Percentiles rank a stretch among this genome's conserved stretches.
phyloP scores from a whole-genome alignment of 345 rosid species.

The Bretschneidera sinensis region DNA sequence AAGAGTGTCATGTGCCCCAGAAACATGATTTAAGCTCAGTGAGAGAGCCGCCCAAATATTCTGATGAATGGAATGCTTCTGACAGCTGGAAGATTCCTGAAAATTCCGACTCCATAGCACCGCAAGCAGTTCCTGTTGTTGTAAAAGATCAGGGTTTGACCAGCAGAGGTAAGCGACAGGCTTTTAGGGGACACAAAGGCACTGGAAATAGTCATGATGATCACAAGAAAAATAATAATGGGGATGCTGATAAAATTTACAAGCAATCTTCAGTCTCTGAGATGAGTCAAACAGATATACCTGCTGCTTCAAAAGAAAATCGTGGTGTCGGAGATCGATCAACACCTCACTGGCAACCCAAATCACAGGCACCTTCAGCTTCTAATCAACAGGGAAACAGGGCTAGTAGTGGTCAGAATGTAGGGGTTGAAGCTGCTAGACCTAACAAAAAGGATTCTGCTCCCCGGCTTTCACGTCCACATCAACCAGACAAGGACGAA shows the following conservation, averaged over 20 bases:
- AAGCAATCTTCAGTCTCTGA: slow-evolving; percentile 39
- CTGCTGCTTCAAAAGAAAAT: slow-evolving; percentile 52
- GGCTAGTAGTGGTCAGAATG: slow-evolving; percentile 35
- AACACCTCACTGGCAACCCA: slow-evolving; percentile 75
- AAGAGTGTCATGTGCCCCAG: slow-evolving; percentile 41
- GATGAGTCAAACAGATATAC: slow-evolving; percentile 34
- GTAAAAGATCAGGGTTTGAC: slow-evolving; percentile 48
- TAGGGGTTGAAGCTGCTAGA: slow-evolving; percentile 32
- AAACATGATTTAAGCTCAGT: slow-evolving; percentile 29
- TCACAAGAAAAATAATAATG: slow-evolving; percentile 42
- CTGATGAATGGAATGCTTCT: slow-evolving; percentile 39
- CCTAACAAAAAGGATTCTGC: slow-evolving; percentile 41
- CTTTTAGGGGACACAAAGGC: slow-evolving; percentile 44
- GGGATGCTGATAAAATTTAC: slow-evolving; percentile 33
- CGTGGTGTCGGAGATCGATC: slow-evolving; percentile 48
- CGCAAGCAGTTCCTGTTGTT: slow-evolving; percentile 24
- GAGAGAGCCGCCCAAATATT: slow-evolving; percentile 42
- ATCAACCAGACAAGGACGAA: slow-evolving; percentile 28
- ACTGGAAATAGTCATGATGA: slow-evolving; percentile 45
- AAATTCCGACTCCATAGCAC: slow-evolving; percentile 29
- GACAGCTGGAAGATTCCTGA: slow-evolving; percentile 66
- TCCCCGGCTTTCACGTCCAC: slow-evolving; percentile 11
- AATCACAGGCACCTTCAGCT: slow-evolving; percentile 35
- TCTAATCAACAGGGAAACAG: slow-evolving; percentile 37
- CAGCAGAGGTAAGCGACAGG: slow-evolving; percentile 50